These are phyloP conservation scores for Drechslerella coelobrocha DNA, from an alignment of 2,329 filamentous ascomycete genomes.

Conservation along the genomic window DNA sequence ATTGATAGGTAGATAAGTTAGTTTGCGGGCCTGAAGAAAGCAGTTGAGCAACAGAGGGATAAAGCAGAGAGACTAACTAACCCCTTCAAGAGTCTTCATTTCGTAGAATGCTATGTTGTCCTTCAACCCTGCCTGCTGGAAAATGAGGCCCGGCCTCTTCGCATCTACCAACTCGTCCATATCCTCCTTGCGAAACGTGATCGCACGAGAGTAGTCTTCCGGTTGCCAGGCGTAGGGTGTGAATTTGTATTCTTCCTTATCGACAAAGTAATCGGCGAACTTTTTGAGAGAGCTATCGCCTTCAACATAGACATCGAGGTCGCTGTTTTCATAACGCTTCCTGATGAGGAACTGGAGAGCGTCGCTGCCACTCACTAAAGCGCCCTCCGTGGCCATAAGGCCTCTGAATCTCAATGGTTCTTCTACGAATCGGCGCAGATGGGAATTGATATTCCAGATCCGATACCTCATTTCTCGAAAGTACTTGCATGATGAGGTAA, in stretches of 20 bases:
- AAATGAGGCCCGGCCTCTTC: background rate
- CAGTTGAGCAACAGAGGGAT: background rate
- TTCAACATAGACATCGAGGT: slow-evolving; percentile 25
- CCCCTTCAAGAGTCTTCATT: slow-evolving; percentile 12
- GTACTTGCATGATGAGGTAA: slow-evolving; percentile 11
- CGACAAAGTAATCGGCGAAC: slow-evolving; percentile 8
- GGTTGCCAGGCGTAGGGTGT: slow-evolving; percentile 6
- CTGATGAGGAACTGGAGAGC: slow-evolving; percentile 24
- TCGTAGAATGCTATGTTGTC: slow-evolving; percentile 3
- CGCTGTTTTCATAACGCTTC: slow-evolving; percentile 1
- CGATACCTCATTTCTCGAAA: background rate
- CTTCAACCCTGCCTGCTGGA: background rate
- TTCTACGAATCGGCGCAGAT: slow-evolving; percentile 14
- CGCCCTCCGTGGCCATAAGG: slow-evolving; percentile 21
- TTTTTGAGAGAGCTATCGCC: background rate
- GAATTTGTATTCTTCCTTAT: slow-evolving; percentile 10
- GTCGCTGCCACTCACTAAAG: slow-evolving; percentile 21
- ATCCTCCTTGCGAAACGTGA: background rate
- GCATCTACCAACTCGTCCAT: background rate
- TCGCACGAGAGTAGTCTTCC: background rate
- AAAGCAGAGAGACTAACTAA: no score
- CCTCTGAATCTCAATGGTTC: slow-evolving; percentile 12
- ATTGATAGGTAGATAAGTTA: background rate
- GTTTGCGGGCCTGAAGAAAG: background rate
- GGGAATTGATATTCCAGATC: slow-evolving; percentile 17